phyloP scores from a whole-genome alignment of 169 alveolate genomes.

The Babesia sp. region DNA sequence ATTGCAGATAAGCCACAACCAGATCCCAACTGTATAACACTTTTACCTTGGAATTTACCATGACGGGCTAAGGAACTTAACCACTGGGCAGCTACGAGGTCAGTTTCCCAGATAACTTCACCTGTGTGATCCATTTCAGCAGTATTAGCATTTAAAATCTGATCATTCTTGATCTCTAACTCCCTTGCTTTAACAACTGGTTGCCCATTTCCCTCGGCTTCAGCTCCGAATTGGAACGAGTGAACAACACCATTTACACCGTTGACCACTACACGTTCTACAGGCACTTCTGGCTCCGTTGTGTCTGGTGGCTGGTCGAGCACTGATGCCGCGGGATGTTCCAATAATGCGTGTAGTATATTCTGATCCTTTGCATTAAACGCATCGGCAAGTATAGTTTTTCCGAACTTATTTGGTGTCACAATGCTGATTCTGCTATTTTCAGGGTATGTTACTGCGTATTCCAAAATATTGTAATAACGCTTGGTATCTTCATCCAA shows the following conservation, averaged over 20 bases:
- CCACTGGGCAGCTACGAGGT: constrained; percentile 69
- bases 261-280: constrained; percentile 7
- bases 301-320: constrained; percentile 13
- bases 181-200: constrained; percentile 38
- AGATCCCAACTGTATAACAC: constrained; percentile 71
- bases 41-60: constrained; percentile 47
- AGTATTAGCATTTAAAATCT: constrained; percentile 32
- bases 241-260: constrained; percentile 16
- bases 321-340: constrained; percentile 66
- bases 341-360: constrained; percentile 68
- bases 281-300: not conserved
- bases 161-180: constrained; percentile 26
- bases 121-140: constrained; percentile 69
- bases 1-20: constrained; percentile 73
- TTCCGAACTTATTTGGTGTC: constrained; percentile 58
- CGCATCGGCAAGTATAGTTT: constrained; percentile 70
- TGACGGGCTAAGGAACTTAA: constrained; percentile 35
- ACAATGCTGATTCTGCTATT: constrained; percentile 52
- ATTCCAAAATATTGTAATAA: constrained; percentile 16
- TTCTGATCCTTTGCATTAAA: constrained; percentile 67
- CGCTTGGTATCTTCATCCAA: constrained; percentile 15
- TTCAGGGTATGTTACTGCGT: constrained; percentile 11
- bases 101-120: constrained; percentile 75
- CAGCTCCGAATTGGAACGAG: not conserved
- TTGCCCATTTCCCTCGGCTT: not conserved